Evolutionary conservation across 2,329 filamentous ascomycete species (phyloP).

Genomic region (Cercospora berteroae): DNA sequence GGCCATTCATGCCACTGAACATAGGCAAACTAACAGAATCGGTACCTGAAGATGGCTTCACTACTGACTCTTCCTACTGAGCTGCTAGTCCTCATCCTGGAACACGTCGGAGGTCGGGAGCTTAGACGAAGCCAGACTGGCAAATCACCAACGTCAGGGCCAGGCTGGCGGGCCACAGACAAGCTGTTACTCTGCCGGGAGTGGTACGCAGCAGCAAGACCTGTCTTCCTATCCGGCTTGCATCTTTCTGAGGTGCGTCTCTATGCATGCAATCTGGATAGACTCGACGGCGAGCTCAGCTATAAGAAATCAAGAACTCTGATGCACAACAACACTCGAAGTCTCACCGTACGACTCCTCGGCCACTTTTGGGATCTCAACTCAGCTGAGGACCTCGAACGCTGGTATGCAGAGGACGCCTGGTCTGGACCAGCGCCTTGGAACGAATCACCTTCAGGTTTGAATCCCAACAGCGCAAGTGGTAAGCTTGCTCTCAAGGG

Average conservation of each 20-base stretch:
- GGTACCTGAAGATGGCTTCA: slow-evolving; percentile 13
- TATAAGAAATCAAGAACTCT: slow-evolving; percentile 9
- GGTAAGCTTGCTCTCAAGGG: background rate
- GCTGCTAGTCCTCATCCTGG: slow-evolving; percentile 21
- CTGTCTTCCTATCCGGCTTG: slow-evolving; percentile 21
- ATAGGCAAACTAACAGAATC: background rate
- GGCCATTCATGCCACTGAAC: background rate
- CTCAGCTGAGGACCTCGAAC: slow-evolving; percentile 5
- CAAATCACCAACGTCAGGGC: background rate
- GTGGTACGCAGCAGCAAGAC: slow-evolving; percentile 21
- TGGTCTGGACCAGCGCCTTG: background rate
- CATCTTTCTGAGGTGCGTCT: slow-evolving; percentile 17
- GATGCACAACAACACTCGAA: slow-evolving; percentile 25
- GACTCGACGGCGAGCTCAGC: slow-evolving; percentile 16
- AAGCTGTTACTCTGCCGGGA: slow-evolving; percentile 18
- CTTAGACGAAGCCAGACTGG: slow-evolving; percentile 22
- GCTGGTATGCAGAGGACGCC: background rate
- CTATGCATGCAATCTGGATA: slow-evolving; percentile 16
- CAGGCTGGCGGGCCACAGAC: slow-evolving; percentile 3
- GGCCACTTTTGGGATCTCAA: slow-evolving; percentile 23
- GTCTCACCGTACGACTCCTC: slow-evolving; percentile 16
- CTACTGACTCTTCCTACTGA: slow-evolving; percentile 22
- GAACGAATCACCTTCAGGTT: background rate
- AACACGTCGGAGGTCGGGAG: slow-evolving; percentile 25
- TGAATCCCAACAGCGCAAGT: background rate